phyloP scores from a whole-genome alignment of 192 early-diverging fungal genomes.

The Coemansia sp. region DNA sequence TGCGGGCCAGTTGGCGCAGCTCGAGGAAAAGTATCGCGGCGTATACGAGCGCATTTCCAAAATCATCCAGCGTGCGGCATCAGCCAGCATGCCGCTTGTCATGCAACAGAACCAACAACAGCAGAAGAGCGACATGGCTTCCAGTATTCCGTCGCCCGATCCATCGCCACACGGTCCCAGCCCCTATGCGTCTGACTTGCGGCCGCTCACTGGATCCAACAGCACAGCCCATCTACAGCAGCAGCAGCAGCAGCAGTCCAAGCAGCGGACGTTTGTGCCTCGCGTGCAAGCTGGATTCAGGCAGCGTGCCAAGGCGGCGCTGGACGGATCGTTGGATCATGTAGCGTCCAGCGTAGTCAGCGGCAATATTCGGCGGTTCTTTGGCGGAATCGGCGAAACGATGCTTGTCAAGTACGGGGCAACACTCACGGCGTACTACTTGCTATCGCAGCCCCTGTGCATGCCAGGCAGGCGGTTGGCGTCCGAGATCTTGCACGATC shows the following conservation, averaged over 20 bases:
- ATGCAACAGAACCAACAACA: conserved; percentile 22
- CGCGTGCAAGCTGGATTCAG: conserved; percentile 48
- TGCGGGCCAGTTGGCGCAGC: conserved; percentile 35
- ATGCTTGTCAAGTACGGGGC: conserved; percentile 97
- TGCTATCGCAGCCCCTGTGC: conserved; percentile 88
- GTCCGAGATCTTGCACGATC: conserved; percentile 42
- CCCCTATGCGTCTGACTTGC: conserved; percentile 13
- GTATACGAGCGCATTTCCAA: conserved; percentile 47
- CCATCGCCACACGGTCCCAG: conserved; percentile 23
- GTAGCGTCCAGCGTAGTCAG: conserved; percentile 40
- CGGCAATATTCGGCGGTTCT: conserved; percentile 49
- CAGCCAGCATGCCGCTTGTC: conserved; percentile 38
- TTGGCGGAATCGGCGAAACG: conserved; percentile 61
- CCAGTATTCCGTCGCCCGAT: conserved; percentile 13
- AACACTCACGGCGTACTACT: conserved; percentile 70
- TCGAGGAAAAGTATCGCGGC: conserved; percentile 45
- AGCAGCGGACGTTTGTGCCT: conserved; percentile 28
- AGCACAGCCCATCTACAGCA: not conserved
- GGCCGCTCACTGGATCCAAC: not conserved
- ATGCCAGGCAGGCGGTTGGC: conserved; percentile 38
- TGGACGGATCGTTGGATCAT: conserved; percentile 30
- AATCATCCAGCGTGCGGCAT: conserved; percentile 41
- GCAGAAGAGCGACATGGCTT: not conserved
- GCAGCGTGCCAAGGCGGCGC: conserved; percentile 26
- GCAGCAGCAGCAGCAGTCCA: conserved; percentile 14